A percentile compares a stretch with the other conserved stretches of the same genome.
Conservation (phyloP, 495 filamentous ascomycete genomes). For the Aspergillus asperescens region DNA sequence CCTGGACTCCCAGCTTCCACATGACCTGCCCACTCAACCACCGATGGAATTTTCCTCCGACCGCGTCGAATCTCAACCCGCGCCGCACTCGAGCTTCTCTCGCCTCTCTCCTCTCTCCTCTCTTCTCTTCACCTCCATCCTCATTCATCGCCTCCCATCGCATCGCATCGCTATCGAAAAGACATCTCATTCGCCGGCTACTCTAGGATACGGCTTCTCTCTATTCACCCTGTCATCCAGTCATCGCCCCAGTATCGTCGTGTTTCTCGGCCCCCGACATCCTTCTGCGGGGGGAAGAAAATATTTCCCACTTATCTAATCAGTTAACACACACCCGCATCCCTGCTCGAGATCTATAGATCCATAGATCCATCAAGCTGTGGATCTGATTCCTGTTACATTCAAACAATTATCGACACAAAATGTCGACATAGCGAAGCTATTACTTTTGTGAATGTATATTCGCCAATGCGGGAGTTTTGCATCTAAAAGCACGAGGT, state of each 20-base stretch:
- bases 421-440: not conserved
- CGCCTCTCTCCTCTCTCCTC: not conserved
- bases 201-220: too few species aligned
- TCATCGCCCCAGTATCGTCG: too few species aligned
- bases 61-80: conserved; percentile 18
- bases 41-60: conserved; percentile 9
- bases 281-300: not conserved
- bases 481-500: not conserved
- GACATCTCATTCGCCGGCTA: not conserved
- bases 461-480: not conserved
- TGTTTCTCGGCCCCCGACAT: too few species aligned
- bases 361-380: not conserved
- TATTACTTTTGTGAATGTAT: not conserved
- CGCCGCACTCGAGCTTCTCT: conserved; percentile 5
- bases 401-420: not conserved
- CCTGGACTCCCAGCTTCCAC: conserved; percentile 4
- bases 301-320: not conserved
- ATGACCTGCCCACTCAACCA: conserved; percentile 30
- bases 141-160: not conserved
- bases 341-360: not conserved
- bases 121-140: not conserved
- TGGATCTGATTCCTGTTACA: not conserved
- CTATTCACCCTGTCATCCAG: too few species aligned
- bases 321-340: not conserved
- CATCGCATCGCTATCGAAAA: too few species aligned